Percentiles rank a stretch among this genome's conserved stretches.
These are phyloP conservation scores for Angomonas ambiguus DNA, from an alignment of 208 protist genomes.

Conservation along the genomic window DNA sequence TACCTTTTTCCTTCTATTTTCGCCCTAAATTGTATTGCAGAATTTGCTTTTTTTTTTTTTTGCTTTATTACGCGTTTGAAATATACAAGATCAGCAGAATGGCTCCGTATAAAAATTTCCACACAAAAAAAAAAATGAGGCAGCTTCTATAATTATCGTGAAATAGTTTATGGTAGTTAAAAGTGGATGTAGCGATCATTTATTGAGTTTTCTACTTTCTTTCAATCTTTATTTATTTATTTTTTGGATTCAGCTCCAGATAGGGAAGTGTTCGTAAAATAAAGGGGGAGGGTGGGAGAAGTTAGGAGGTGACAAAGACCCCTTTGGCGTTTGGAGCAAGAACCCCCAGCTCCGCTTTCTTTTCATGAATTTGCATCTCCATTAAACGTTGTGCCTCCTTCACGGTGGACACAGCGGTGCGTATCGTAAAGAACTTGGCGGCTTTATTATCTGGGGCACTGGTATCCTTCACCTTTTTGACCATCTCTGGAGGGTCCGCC, in stretches of 20 bases:
- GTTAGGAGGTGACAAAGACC: too few relatives aligned
- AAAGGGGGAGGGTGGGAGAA: neutral
- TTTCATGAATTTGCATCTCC: constrained; percentile 59
- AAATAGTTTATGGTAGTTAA: too few relatives aligned
- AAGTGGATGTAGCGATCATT: too few relatives aligned
- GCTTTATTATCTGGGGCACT: constrained; percentile 52
- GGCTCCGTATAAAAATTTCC: too few relatives aligned
- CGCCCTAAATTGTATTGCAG: neutral
- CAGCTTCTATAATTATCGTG: too few relatives aligned
- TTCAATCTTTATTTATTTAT: neutral
- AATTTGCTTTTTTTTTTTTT: constrained; percentile 1
- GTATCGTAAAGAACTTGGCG: constrained; percentile 66
- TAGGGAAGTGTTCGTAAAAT: neutral
- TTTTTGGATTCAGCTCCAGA: too few relatives aligned
- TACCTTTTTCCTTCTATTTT: neutral
- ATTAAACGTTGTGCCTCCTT: constrained; percentile 57
- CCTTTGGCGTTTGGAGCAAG: constrained; percentile 28
- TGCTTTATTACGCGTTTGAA: too few relatives aligned
- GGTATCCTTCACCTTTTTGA: constrained; percentile 48
- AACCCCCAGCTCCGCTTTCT: constrained; percentile 64
- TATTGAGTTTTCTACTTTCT: too few relatives aligned
- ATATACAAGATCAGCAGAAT: too few relatives aligned
- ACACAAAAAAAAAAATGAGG: too few relatives aligned
- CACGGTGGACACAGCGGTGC: constrained; percentile 48
- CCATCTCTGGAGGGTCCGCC: constrained; percentile 54